Conservation (phyloP, 768 basidiomycete species). For the Xerocomus brunneocitrinus region DNA sequence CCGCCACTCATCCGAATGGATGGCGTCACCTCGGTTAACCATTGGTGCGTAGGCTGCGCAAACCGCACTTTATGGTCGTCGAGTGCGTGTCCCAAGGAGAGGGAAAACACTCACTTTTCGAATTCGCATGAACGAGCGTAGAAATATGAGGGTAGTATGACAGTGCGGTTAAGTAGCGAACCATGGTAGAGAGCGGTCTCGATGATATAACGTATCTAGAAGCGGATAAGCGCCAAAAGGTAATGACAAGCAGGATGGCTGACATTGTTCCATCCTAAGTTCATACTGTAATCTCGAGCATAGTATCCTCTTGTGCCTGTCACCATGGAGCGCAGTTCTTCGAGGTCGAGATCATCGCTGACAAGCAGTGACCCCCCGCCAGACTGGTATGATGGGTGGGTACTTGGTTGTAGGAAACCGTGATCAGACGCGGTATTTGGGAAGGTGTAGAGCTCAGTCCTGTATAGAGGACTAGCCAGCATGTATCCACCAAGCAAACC, state of each 20-base stretch:
- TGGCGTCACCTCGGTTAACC: constrained; percentile 43
- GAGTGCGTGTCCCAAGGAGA: not conserved
- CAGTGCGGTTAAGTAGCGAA: constrained; percentile 39
- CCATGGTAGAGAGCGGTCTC: constrained; percentile 43
- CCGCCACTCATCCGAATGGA: constrained; percentile 41
- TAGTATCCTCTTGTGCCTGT: constrained; percentile 40
- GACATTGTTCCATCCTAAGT: constrained; percentile 48
- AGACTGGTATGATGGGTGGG: not conserved
- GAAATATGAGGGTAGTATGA: constrained; percentile 41
- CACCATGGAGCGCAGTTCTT: constrained; percentile 32
- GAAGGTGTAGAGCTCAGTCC: constrained; percentile 16
- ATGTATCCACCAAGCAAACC: constrained; percentile 27
- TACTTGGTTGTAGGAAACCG: not conserved
- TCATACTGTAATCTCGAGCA: constrained; percentile 40
- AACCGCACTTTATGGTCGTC: constrained; percentile 22
- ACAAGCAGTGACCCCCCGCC: constrained; percentile 10
- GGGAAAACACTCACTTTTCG: constrained; percentile 13
- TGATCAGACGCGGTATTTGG: constrained; percentile 3
- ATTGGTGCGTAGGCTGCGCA: constrained; percentile 40
- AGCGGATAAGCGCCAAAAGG: constrained; percentile 1
- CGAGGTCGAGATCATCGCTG: constrained; percentile 25
- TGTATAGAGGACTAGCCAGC: constrained; percentile 13
- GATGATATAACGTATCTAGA: constrained; percentile 45
- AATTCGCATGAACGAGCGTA: constrained; percentile 44
- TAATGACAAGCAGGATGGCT: constrained; percentile 6